Evolutionary conservation across 257 asterid species (phyloP).

Genomic region (Ilex aquifolium): DNA sequence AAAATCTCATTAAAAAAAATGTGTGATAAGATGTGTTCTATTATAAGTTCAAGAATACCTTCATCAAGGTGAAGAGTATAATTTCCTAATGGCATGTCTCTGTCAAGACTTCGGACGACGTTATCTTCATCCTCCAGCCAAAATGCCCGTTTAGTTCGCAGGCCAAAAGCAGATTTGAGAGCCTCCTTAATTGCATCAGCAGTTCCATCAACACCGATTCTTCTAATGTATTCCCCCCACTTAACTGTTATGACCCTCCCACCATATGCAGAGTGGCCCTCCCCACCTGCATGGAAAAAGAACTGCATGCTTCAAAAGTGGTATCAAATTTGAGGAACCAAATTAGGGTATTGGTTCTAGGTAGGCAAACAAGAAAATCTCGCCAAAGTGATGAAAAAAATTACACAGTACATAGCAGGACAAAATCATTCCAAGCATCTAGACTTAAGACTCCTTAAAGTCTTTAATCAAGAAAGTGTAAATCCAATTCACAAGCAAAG

Average conservation of each 20-base stretch:
- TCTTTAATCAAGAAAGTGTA: no score
- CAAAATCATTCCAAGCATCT: no score
- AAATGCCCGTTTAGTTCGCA: background rate
- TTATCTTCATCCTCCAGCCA: slow-evolving; percentile 1
- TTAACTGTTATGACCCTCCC: background rate
- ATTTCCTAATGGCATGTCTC: background rate
- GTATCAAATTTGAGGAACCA: no score
- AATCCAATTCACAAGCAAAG: no score
- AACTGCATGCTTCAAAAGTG: no score
- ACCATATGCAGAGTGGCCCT: background rate
- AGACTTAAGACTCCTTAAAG: no score
- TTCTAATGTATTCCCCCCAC: background rate
- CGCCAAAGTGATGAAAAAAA: no score
- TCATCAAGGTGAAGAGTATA: background rate
- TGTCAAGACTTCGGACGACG: background rate
- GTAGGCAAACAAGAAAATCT: no score
- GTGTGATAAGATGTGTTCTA: background rate
- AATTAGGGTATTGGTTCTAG: no score
- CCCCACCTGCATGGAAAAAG: no score
- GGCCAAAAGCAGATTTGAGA: background rate
- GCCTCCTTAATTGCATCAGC: slow-evolving; percentile 4
- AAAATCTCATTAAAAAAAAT: background rate
- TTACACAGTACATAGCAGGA: no score
- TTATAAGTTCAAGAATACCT: background rate
- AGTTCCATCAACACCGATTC: background rate